Base-by-base conservation (phyloP, 2,329 filamentous ascomycete genomes). In the Epichloe sp. region DNA sequence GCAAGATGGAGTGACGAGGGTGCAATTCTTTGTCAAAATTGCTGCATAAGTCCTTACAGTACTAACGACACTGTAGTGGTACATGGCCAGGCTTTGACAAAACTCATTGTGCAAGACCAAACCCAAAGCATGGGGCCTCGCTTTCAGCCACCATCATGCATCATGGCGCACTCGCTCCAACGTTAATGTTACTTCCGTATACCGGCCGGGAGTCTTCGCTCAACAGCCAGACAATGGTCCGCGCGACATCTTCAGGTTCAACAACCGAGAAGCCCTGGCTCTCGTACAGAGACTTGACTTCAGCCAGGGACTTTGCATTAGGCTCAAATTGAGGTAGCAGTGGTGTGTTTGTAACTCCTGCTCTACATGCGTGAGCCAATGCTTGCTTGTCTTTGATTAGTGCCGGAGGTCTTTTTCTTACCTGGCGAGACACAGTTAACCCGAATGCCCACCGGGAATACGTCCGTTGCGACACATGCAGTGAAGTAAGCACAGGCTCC, bases 111-210 rank as follows among this genome's bases (percentile, higher is more conserved):
- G 21, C 21, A 21, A 21, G 21, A 21, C 21, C 21, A 21, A 21
- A 21, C 21, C 21, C 21, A 21, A 21, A 21, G 21, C 21, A 21
- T 21, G 21, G 21, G 21, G 21, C 21, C 1, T 35, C 11, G 4
- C 10, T 35, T 15, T n/a, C 10, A 45, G 31, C 12, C 11, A 4
- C n/a, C 41, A 23, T n/a, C 41, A 5, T 5, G 23, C 23, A n/a
- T 47, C 34, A 47, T 14, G 44, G 44, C 17, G 17, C 31, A 3
- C 44, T 36, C n/a, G 47, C 47, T 1, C 47, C 47, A 8, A 49
- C 47, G 12, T 49, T 49, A 37, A 49, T 49, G 12, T 49, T 49
- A 21, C 37, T 37, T 35, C 47, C 47, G 23, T 43, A 49, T n/a
- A 49, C 47, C 15, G 47, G 47, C 19, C 31, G 14, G 5, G 47